A percentile compares a stretch with the other conserved stretches of the same genome.
These are phyloP conservation scores for Clavispora asparagi DNA, from an alignment of 805 yeast genomes.

Conservation along the genomic window DNA sequence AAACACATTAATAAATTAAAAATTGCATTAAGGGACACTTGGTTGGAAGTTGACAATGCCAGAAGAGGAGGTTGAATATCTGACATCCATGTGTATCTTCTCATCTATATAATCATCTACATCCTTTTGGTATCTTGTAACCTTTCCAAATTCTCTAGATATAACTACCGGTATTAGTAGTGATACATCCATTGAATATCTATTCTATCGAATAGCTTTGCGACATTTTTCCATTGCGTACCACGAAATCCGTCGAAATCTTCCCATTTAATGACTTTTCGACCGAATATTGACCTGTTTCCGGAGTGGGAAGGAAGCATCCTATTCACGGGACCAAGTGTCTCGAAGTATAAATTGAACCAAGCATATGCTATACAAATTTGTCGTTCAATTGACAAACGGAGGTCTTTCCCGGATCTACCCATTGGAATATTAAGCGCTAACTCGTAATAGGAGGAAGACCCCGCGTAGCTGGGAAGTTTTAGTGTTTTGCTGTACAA, in stretches of 20 bases:
- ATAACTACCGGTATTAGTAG: neutral
- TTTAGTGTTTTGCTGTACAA: constrained; percentile 4
- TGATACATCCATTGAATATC: constrained; percentile 33
- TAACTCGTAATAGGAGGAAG: constrained; percentile 4
- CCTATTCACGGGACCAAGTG: constrained; percentile 2
- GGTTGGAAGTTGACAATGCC: constrained; percentile 24
- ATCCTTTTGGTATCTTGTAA: too few relatives aligned
- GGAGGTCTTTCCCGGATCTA: constrained; percentile 11
- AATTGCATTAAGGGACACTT: constrained; percentile 21
- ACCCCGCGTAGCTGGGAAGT: constrained; percentile 5
- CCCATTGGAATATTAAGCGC: constrained; percentile 5
- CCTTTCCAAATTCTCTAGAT: too few relatives aligned
- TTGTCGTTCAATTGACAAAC: constrained; percentile 10
- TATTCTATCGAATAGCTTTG: constrained; percentile 46
- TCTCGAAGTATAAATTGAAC: constrained; percentile 27
- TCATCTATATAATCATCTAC: neutral
- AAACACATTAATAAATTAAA: constrained; percentile 18
- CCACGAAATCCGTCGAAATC: constrained; percentile 69
- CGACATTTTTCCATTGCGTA: constrained; percentile 44
- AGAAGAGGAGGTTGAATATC: constrained; percentile 21
- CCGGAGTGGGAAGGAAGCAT: constrained; percentile 5
- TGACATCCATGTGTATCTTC: neutral
- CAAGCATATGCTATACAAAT: constrained; percentile 20
- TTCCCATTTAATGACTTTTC: constrained; percentile 31
- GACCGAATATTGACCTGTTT: neutral